Conservation (phyloP, 768 basidiomycete genomes). For the Rhodotorula taiwanensis region DNA sequence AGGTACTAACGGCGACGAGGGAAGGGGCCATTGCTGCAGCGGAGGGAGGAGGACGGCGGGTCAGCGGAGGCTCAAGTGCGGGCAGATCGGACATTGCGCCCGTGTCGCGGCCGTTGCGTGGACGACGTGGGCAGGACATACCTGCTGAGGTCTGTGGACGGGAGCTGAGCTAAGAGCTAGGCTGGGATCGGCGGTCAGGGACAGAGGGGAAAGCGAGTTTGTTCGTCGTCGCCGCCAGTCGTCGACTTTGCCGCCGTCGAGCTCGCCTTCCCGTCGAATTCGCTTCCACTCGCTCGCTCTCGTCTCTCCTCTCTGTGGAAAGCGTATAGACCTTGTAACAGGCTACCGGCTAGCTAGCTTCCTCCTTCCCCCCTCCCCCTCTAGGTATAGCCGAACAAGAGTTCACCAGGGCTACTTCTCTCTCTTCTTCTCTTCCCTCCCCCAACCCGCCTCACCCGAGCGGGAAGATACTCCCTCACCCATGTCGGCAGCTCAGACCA, state of each 20-base stretch:
- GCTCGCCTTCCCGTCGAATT: no score
- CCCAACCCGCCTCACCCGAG: constrained; percentile 12
- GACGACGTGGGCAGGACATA: no score
- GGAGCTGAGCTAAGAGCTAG: background rate
- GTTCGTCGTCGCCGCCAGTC: no score
- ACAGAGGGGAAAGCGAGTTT: background rate
- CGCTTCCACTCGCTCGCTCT: no score
- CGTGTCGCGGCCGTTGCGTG: no score
- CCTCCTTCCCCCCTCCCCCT: constrained; percentile 8
- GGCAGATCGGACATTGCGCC: no score
- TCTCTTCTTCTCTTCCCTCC: background rate
- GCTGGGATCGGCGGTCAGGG: no score
- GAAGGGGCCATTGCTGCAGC: constrained; percentile 32
- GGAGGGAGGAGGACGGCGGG: background rate
- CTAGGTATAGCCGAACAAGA: background rate
- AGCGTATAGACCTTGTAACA: no score
- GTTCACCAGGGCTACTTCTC: background rate
- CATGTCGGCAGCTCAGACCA: constrained; percentile 21
- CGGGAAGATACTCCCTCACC: constrained; percentile 16
- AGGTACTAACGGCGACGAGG: constrained; percentile 25
- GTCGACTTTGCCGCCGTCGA: no score
- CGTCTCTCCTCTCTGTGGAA: no score
- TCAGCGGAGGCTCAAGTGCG: background rate
- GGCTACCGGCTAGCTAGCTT: no score
- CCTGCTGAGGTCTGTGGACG: no score